phyloP scores from a whole-genome alignment of 768 basidiomycete species.

The Lentinula sp. region DNA sequence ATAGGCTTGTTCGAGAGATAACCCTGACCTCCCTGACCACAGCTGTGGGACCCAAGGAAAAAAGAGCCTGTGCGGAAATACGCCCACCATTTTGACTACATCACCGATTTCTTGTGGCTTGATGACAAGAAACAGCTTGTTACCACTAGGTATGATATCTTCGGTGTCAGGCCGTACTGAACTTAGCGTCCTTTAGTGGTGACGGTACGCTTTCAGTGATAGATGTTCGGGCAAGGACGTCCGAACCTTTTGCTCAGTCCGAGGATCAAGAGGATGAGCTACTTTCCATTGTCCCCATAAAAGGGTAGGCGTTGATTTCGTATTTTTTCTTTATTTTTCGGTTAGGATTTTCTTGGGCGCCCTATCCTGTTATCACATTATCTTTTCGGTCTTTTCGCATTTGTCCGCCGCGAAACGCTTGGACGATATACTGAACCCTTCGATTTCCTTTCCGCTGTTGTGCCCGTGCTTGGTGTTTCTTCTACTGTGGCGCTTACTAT shows the following conservation, averaged over 20 bases:
- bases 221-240: slow-evolving; percentile 80
- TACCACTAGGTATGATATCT: slow-evolving; percentile 66
- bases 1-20: background rate
- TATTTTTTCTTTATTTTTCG: slow-evolving; percentile 7
- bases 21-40: background rate
- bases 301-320: slow-evolving; percentile 45
- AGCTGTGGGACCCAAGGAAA: slow-evolving; percentile 90
- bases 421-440: background rate
- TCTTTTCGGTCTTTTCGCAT: background rate
- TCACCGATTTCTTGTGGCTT: slow-evolving; percentile 87
- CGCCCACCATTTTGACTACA: slow-evolving; percentile 90
- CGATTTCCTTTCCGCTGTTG: too few species aligned
- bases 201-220: slow-evolving; percentile 92
- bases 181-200: slow-evolving; percentile 44
- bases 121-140: slow-evolving; percentile 81
- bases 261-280: slow-evolving; percentile 97
- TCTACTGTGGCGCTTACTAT: background rate
- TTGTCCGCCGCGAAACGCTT: background rate
- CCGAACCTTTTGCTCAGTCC: slow-evolving; percentile 75
- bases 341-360: slow-evolving; percentile 7
- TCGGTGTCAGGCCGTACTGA: background rate
- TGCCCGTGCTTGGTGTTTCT: background rate
- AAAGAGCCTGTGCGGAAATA: slow-evolving; percentile 59
- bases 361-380: background rate
- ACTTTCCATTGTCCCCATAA: slow-evolving; percentile 79